These are phyloP conservation scores for Hygrophoropsis aurantiaca DNA, from an alignment of 768 basidiomycete genomes.

Conservation along the genomic window DNA sequence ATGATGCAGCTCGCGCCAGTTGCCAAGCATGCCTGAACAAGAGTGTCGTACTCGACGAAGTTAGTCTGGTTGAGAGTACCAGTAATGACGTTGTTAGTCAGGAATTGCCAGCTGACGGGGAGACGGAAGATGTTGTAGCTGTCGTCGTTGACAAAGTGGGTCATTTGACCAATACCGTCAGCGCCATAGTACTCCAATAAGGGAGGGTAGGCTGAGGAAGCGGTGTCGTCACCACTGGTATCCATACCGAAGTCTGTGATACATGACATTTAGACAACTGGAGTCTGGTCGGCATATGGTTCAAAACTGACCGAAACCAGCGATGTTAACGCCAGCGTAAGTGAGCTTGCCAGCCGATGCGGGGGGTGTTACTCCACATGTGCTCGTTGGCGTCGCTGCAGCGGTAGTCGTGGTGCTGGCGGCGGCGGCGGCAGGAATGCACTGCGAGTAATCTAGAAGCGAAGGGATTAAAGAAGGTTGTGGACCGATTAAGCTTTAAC, in stretches of 20 bases:
- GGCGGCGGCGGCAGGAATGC: constrained; percentile 28
- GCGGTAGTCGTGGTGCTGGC: constrained; percentile 16
- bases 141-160: constrained; percentile 52
- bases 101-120: constrained; percentile 58
- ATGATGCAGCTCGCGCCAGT: constrained; percentile 52
- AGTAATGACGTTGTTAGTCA: constrained; percentile 37
- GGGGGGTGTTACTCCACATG: neutral
- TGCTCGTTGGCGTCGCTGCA: constrained; percentile 9
- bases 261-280: neutral
- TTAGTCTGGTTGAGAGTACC: constrained; percentile 42
- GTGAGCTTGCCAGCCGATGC: constrained; percentile 18
- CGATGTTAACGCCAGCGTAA: constrained; percentile 44
- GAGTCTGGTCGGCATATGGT: too few species aligned
- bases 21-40: constrained; percentile 36
- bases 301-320: constrained; percentile 37
- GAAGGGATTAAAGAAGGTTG: neutral
- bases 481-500: neutral
- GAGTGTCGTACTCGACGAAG: constrained; percentile 42
- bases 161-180: neutral
- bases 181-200: constrained; percentile 40
- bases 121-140: constrained; percentile 56
- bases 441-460: constrained; percentile 33
- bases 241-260: constrained; percentile 41
- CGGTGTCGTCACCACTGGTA: constrained; percentile 38
- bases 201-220: constrained; percentile 40